A percentile compares a stretch with the other conserved stretches of the same genome.
phyloP scores from a whole-genome alignment of 176 grass and related monocot genomes.

The Sorghum bicolor region Sorghum_bicolor_NCBIv3 NC_012876.2:60300001-60300500 shows the following conservation, averaged over 20 bases:
- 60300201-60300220: conserved; percentile 75
- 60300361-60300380: conserved; percentile 82
- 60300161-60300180: conserved; percentile 73
- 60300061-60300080: background rate
- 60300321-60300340: conserved; percentile 84
- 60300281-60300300: conserved; percentile 78
- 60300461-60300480: conserved; percentile 68
- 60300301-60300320: conserved; percentile 90
- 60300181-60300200: conserved; percentile 69
- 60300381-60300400: conserved; percentile 63
- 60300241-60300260: conserved; percentile 95
- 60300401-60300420: conserved; percentile 89
- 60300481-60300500: conserved; percentile 91
- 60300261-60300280: conserved; percentile 87
- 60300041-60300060: conserved; percentile 13
- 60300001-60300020: conserved; percentile 19
- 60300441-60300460: conserved; percentile 45
- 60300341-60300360: conserved; percentile 95
- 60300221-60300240: conserved; percentile 84
- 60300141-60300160: conserved; percentile 84
- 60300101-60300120: background rate
- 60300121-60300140: conserved; percentile 84
- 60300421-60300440: conserved; percentile 55
- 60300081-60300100: background rate
- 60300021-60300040: conserved; percentile 3